Evolutionary conservation across 116 monocot species (phyloP).

Genomic region (Cymodocea nodosa): DNA sequence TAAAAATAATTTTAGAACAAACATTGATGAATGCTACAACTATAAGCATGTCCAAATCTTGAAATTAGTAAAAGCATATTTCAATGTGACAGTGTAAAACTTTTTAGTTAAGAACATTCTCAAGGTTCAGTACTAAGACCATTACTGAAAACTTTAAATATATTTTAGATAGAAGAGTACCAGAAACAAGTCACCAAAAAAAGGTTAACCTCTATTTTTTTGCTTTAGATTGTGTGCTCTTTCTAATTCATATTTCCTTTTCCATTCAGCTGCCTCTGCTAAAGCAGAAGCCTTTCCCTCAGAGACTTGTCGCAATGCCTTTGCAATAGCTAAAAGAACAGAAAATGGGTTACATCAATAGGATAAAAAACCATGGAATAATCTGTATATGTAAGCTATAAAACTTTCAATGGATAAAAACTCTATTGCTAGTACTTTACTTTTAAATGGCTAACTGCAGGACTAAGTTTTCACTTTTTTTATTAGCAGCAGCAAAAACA

Average conservation of each 20-base stretch:
- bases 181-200: not conserved
- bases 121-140: too few relatives aligned
- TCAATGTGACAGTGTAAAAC: too few relatives aligned
- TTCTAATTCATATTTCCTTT: conserved; percentile 86
- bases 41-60: too few relatives aligned
- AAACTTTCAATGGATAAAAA: not conserved
- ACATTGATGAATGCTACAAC: too few relatives aligned
- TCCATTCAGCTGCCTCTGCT: conserved; percentile 91
- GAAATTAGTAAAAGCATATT: too few relatives aligned
- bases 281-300: conserved; percentile 86
- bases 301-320: conserved; percentile 69
- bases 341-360: conserved; percentile 2
- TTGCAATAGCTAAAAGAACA: conserved; percentile 71
- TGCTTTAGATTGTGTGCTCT: conserved; percentile 39
- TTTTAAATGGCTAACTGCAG: too few relatives aligned
- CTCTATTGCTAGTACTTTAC: too few relatives aligned
- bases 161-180: too few relatives aligned
- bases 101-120: too few relatives aligned
- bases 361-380: not conserved
- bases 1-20: too few relatives aligned
- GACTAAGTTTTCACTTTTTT: not conserved
- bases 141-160: too few relatives aligned
- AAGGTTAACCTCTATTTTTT: conserved; percentile 33
- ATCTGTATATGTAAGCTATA: not conserved
- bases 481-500: not conserved